Conservation (phyloP, 208 protist species). For the Tritrichomonas musculus region DNA sequence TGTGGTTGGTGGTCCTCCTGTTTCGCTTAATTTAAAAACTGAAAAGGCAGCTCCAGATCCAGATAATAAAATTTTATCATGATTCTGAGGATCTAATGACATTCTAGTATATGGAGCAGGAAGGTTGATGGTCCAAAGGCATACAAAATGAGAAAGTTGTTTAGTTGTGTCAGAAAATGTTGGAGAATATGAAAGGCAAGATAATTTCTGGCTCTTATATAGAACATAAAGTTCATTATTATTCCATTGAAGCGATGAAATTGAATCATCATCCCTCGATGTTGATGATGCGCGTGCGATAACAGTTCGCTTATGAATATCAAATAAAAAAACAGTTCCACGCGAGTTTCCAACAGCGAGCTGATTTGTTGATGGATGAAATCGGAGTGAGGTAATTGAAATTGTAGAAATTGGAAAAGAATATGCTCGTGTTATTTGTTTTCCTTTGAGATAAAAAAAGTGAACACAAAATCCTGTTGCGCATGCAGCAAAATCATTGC, state of each 20-base stretch:
- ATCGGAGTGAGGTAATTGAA: background rate
- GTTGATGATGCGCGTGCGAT: background rate
- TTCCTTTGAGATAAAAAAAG: background rate
- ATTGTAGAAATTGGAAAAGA: background rate
- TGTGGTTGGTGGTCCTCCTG: background rate
- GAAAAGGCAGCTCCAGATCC: background rate
- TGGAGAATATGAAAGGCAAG: background rate
- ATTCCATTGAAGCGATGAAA: background rate
- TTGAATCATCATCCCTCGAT: background rate
- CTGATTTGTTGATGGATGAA: background rate
- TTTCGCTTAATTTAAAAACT: background rate
- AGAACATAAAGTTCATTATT: background rate
- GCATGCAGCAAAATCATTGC: background rate
- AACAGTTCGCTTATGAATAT: background rate
- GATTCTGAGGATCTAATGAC: background rate
- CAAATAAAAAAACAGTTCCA: background rate
- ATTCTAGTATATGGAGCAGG: background rate
- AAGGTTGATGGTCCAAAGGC: background rate
- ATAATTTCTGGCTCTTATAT: background rate
- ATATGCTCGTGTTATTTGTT: background rate
- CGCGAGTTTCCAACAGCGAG: background rate
- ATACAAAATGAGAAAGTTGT: background rate
- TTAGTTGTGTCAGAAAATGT: too few relatives aligned
- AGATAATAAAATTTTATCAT: background rate
- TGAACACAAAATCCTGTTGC: background rate